Conservation (phyloP, 176 grass and related monocot species). For the Oryza punctata region DNA sequence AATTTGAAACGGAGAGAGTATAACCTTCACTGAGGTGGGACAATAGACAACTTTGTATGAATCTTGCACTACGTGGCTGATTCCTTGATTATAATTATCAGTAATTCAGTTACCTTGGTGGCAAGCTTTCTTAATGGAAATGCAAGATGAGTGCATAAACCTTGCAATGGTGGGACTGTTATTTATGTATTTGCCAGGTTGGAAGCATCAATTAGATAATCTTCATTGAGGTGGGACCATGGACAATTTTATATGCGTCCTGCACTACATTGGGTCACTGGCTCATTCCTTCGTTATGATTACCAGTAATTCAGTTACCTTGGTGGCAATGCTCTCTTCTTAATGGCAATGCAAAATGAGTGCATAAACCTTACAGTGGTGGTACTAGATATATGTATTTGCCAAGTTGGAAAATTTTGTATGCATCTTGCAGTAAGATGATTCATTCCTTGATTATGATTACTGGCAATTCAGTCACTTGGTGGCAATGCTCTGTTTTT, state of each 20-base stretch:
- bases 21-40: constrained; percentile 3
- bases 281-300: constrained; percentile 8
- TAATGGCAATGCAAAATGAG: neutral
- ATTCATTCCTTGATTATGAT: constrained; percentile 18
- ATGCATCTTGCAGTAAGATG: neutral
- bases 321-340: neutral
- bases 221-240: constrained; percentile 15
- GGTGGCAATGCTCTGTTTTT: neutral
- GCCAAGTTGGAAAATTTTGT: constrained; percentile 26
- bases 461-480: neutral
- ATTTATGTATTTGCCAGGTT: neutral
- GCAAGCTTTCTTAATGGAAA: neutral
- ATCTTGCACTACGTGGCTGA: neutral
- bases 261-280: neutral
- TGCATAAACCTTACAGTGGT: neutral
- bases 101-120: constrained; percentile 1
- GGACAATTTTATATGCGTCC: constrained; percentile 16
- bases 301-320: neutral
- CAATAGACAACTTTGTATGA: constrained; percentile 9
- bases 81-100: constrained; percentile 17
- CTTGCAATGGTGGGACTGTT: neutral
- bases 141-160: neutral
- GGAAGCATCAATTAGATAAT: neutral
- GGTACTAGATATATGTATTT: constrained; percentile 17
- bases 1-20: no score